phyloP scores from a whole-genome alignment of 2,329 filamentous ascomycete species.

The Clarireedia sp. region DNA sequence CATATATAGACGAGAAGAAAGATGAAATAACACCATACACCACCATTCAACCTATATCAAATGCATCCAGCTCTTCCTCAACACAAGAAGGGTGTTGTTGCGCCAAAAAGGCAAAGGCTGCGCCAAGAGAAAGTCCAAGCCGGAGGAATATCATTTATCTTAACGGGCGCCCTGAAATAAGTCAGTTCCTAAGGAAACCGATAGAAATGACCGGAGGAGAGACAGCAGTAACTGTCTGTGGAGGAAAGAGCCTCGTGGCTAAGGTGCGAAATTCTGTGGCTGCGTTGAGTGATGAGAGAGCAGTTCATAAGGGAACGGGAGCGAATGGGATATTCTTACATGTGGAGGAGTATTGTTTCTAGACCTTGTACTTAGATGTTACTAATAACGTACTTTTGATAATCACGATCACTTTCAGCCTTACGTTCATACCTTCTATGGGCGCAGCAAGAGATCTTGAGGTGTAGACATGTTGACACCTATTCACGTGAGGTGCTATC shows the following conservation, averaged over 20 bases:
- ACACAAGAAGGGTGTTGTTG: slow-evolving; percentile 3
- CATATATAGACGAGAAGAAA: slow-evolving; percentile 1
- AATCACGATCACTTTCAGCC: too few relatives aligned
- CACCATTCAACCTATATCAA: neutral
- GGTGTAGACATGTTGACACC: too few relatives aligned
- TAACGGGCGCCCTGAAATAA: slow-evolving; percentile 40
- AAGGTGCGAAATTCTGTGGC: slow-evolving; percentile 48
- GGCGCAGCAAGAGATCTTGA: too few relatives aligned
- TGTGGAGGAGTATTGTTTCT: slow-evolving; percentile 53
- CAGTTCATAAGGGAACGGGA: slow-evolving; percentile 56
- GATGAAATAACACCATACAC: neutral
- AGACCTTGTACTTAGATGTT: neutral
- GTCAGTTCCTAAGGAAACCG: slow-evolving; percentile 42
- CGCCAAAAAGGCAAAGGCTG: neutral
- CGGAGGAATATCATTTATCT: slow-evolving; percentile 28
- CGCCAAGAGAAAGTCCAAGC: neutral
- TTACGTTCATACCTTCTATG: too few relatives aligned
- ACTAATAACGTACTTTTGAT: too few relatives aligned
- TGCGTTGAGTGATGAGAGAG: slow-evolving; percentile 49
- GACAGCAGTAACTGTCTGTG: slow-evolving; percentile 54
- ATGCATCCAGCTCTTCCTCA: neutral
- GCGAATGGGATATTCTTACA: slow-evolving; percentile 55
- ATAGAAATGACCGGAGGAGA: slow-evolving; percentile 53
- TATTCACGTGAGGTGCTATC: too few relatives aligned
- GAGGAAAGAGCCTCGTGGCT: slow-evolving; percentile 47